Evolutionary conservation across 2,329 filamentous ascomycete genomes (phyloP).

Genomic region (Diplodia corticola): DNA sequence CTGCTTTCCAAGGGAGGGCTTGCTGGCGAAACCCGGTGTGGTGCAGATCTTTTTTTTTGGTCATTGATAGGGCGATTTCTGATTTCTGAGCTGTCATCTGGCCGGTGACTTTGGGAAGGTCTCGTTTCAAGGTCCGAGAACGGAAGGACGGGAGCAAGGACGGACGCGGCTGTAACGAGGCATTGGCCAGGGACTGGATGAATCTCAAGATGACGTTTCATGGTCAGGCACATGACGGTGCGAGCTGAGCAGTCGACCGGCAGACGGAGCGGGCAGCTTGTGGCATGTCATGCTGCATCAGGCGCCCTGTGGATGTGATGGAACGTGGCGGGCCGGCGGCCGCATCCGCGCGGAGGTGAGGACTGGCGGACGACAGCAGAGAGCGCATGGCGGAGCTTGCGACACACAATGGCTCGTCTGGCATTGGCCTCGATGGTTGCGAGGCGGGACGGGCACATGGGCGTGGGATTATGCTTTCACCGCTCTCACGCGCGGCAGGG

Average conservation of each 20-base stretch:
- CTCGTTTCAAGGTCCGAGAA: constrained; percentile 5
- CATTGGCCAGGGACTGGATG: neutral
- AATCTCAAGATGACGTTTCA: constrained; percentile 4
- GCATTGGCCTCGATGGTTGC: neutral
- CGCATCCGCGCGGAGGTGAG: neutral
- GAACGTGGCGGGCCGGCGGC: neutral
- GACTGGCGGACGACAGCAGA: neutral
- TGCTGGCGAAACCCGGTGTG: neutral
- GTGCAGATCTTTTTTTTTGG: neutral
- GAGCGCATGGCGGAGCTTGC: neutral
- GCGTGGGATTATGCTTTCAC: constrained; percentile 12
- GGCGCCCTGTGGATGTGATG: constrained; percentile 12
- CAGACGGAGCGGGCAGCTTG: neutral
- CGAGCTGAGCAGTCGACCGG: constrained; percentile 7
- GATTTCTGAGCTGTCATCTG: neutral
- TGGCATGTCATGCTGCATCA: neutral
- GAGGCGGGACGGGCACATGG: constrained; percentile 3
- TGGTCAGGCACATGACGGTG: neutral
- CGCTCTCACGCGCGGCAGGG: constrained; percentile 16
- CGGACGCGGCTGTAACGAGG: constrained; percentile 9
- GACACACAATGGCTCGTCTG: constrained; percentile 2
- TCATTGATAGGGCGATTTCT: neutral
- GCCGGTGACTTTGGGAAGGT: neutral
- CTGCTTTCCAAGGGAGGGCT: neutral
- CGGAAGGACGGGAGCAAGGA: constrained; percentile 20